Base-by-base conservation (phyloP, 2,329 filamentous ascomycete species). In the Pestalotiopsis sp. region DNA sequence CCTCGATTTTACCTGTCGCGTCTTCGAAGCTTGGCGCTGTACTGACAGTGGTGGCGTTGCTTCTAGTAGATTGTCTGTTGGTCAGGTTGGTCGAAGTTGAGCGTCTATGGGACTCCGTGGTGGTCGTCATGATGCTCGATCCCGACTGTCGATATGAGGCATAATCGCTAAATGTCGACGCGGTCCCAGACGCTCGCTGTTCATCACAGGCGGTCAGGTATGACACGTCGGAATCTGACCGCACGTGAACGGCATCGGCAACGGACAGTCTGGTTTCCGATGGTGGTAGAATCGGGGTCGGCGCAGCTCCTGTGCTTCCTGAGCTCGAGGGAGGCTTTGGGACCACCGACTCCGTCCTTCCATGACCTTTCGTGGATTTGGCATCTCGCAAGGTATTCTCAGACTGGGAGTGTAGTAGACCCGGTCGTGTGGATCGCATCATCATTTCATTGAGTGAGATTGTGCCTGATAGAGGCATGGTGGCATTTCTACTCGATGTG, bases 371-470 rank as follows among this genome's bases (percentile, higher is more conserved):
- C n/a, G 23, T 17, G 23, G 6, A 45, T n/a, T 7, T 65, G 14
- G 39, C 56, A 11, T n/a, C 45, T 38, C 41, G 20, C 7, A 49
- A 7, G 23, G 49, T 39, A 23, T 57, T 20, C 17, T 67, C 65
- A 36, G 65, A 67, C 52, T 67, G 65, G 3, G 65, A 49, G 27
- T 57, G 61, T 52, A 17, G 69, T 65, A 56, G 67, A 36, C 23
- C 64, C 38, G 59, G 66, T 25, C 67, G 64, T n/a, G 66, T 68
- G 39, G 59, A 61, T 45, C 69, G 71, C 74, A 75, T 74, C 12
- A 76, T 57, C 41, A 77, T 63, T 31, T 76, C 72, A 61, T 76
- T 69, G 23, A 76, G 65, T 5, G 74, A 76, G 38, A 71, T 63
- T 4, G 65, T 12, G 12, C 25, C 14, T n/a, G 70, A 66, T 23